Evolutionary conservation across 2,329 filamentous ascomycete species (phyloP).

Genomic region (Arthrobotrys musiformis): DNA sequence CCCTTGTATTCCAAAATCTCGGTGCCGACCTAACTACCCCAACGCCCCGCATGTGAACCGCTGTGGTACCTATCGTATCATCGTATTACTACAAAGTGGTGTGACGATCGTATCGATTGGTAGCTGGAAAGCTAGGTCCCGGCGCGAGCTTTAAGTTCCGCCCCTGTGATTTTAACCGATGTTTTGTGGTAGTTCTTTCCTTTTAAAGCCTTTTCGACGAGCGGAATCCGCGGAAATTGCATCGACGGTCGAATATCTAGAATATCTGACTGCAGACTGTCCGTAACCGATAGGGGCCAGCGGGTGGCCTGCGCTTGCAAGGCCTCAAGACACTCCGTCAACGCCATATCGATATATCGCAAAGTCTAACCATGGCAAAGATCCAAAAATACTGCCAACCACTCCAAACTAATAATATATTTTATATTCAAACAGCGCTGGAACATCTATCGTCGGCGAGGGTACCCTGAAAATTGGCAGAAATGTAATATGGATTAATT

Average conservation of each 20-base stretch:
- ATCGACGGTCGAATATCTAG: too few species aligned
- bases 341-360: too few species aligned
- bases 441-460: background rate
- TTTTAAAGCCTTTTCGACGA: background rate
- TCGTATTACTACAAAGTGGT: background rate
- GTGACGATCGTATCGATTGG: conserved; percentile 4
- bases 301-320: too few species aligned
- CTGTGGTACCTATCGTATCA: background rate
- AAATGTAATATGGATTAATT: background rate
- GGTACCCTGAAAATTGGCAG: background rate
- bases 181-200: background rate
- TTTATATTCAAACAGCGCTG: background rate
- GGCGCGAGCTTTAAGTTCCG: background rate
- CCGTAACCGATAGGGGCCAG: too few species aligned
- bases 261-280: too few species aligned
- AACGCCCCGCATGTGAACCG: background rate
- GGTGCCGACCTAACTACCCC: background rate
- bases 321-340: too few species aligned
- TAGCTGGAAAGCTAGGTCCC: too few species aligned
- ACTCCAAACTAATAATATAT: background rate
- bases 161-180: background rate
- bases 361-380: too few species aligned
- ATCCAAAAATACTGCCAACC: background rate
- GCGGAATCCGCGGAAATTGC: background rate
- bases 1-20: background rate